Percentiles rank a stretch among this genome's conserved stretches.
These are phyloP conservation scores for Jaapia argillacea DNA, from an alignment of 768 basidiomycete species.

Conservation along the genomic window DNA sequence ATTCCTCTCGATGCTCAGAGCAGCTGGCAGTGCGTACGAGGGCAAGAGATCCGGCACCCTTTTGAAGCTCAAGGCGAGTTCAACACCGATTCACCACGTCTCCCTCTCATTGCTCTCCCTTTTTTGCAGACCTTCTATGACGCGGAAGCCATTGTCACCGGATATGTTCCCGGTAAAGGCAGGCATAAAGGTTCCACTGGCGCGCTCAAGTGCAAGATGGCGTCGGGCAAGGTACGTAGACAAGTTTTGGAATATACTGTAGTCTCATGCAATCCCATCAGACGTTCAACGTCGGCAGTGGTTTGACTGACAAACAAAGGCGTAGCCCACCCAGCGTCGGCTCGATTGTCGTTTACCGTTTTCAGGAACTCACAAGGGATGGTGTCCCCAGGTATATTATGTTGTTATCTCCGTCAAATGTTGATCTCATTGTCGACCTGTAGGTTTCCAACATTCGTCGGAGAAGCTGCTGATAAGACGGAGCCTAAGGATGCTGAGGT, in stretches of 20 bases:
- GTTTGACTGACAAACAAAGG: conserved; percentile 43
- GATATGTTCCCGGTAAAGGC: conserved; percentile 45
- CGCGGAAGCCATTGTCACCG: conserved; percentile 48
- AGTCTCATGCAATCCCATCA: conserved; percentile 10
- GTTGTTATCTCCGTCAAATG: neutral
- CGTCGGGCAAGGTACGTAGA: conserved; percentile 40
- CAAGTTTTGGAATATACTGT: neutral
- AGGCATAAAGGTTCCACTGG: conserved; percentile 38
- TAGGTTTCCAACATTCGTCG: conserved; percentile 46
- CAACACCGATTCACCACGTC: conserved; percentile 1
- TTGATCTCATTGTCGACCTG: neutral
- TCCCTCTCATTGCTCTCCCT: neutral
- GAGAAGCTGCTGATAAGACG: conserved; percentile 41
- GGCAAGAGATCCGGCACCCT: conserved; percentile 36
- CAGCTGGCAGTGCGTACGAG: conserved; percentile 34
- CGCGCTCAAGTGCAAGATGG: conserved; percentile 48
- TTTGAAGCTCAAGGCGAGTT: conserved; percentile 42
- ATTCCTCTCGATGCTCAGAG: conserved; percentile 1
- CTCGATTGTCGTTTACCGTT: conserved; percentile 45
- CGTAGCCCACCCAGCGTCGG: conserved; percentile 45
- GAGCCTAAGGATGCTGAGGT: conserved; percentile 47
- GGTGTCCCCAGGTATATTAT: conserved; percentile 39
- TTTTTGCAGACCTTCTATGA: conserved; percentile 41
- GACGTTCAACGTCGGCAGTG: conserved; percentile 49
- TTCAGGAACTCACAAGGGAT: conserved; percentile 48